Conservation (phyloP, 1,284 basidiomycete species). For the Malassezia sp. region DNA sequence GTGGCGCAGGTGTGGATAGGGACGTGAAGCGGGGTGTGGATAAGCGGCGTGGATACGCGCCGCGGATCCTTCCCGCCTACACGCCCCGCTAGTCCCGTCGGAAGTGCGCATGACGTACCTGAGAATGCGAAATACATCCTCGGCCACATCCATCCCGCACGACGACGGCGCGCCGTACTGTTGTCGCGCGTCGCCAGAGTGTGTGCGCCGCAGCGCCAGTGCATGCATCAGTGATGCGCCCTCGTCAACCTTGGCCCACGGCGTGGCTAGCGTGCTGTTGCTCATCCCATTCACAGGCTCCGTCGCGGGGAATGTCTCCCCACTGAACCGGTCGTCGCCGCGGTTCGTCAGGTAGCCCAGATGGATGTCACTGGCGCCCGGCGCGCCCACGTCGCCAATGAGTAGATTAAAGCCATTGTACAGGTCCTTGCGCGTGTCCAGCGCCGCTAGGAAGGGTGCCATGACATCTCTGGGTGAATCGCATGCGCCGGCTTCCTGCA, state of each 20-base stretch:
- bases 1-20: no score
- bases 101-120: not conserved
- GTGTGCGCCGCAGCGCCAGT: not conserved
- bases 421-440: not conserved
- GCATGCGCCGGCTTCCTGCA: not conserved
- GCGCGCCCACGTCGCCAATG: not conserved
- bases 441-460: not conserved
- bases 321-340: not conserved
- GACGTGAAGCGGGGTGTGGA: no score
- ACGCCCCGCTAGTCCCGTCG: no score
- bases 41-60: no score
- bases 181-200: not conserved
- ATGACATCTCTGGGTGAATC: not conserved
- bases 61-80: no score
- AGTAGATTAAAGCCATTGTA: slow-evolving; percentile 12
- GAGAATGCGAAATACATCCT: slow-evolving; percentile 7
- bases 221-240: not conserved
- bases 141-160: no score
- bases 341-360: slow-evolving; percentile 13
- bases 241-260: slow-evolving; percentile 10
- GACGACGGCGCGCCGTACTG: no score
- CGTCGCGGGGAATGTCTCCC: not conserved
- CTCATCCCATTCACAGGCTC: slow-evolving; percentile 1
- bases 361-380: not conserved
- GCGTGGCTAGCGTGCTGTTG: slow-evolving; percentile 8